phyloP scores from a whole-genome alignment of 1,139 yeast species.

The Scheffersomyces stambukii region DNA sequence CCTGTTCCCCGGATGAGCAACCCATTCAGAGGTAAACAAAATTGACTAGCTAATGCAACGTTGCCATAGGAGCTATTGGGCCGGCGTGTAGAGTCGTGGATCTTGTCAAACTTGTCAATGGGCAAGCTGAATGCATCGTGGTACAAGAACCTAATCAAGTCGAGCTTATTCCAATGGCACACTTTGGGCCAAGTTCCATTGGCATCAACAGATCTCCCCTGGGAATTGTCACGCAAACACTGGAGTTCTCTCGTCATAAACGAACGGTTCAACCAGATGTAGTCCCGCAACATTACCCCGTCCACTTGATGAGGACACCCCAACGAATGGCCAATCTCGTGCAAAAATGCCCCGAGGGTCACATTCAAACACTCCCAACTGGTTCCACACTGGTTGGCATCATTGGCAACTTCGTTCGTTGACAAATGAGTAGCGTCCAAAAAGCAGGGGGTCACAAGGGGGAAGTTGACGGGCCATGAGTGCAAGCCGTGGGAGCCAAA shows the following conservation, averaged over 20 bases:
- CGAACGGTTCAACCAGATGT: conserved; percentile 73
- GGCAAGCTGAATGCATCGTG: conserved; percentile 81
- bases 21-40: conserved; percentile 31
- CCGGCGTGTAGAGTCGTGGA: conserved; percentile 19
- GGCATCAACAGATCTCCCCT: conserved; percentile 38
- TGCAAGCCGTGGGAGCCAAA: conserved; percentile 93
- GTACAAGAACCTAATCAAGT: conserved; percentile 67
- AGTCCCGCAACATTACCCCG: conserved; percentile 90
- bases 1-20: conserved; percentile 57
- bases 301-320: conserved; percentile 90
- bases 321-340: conserved; percentile 85
- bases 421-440: conserved; percentile 66
- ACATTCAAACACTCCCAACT: conserved; percentile 87
- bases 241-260: conserved; percentile 70
- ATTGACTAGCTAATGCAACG: conserved; percentile 22
- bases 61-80: conserved; percentile 18
- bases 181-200: conserved; percentile 50
- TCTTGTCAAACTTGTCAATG: conserved; percentile 45
- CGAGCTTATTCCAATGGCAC: conserved; percentile 86
- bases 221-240: conserved; percentile 48
- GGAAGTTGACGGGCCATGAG: conserved; percentile 81
- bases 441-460: conserved; percentile 63
- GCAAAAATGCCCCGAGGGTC: conserved; percentile 92
- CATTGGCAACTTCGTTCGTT: conserved; percentile 78
- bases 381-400: conserved; percentile 76